Evolutionary conservation across 305 asterid species (phyloP).

Genomic region (Fraxinus sp.): DNA sequence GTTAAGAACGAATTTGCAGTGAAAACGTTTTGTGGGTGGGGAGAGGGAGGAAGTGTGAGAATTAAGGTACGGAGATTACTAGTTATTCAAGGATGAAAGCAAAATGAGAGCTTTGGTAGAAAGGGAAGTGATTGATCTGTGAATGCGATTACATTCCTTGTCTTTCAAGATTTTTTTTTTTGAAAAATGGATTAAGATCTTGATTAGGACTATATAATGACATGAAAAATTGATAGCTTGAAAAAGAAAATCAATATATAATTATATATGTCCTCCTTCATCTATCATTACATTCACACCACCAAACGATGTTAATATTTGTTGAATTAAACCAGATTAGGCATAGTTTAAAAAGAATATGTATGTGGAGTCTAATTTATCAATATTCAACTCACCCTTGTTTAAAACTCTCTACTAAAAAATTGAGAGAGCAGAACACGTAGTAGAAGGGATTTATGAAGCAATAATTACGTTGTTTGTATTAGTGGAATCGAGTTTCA

Average conservation of each 20-base stretch:
- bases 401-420: neutral
- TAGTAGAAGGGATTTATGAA: neutral
- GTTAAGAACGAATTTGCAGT: constrained; percentile 13
- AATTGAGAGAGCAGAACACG: neutral
- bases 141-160: neutral
- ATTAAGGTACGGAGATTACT: constrained; percentile 9
- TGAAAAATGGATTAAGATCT: neutral
- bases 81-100: constrained; percentile 32
- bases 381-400: neutral
- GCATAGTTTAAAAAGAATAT: neutral
- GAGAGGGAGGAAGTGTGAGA: constrained; percentile 1
- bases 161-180: neutral
- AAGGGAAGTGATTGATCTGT: constrained; percentile 34
- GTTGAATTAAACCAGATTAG: neutral
- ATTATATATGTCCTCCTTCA: neutral
- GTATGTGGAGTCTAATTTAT: neutral
- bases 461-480: neutral
- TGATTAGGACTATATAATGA: neutral
- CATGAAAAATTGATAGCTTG: neutral
- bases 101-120: constrained; percentile 33
- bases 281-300: neutral
- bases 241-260: neutral
- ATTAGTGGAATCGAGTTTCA: neutral
- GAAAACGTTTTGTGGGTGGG: neutral
- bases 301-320: neutral